Evolutionary conservation across 257 asterid species (phyloP), one percentile per base, ranked within the genome.

Genomic region (Nicotiana tabacum): DNA sequence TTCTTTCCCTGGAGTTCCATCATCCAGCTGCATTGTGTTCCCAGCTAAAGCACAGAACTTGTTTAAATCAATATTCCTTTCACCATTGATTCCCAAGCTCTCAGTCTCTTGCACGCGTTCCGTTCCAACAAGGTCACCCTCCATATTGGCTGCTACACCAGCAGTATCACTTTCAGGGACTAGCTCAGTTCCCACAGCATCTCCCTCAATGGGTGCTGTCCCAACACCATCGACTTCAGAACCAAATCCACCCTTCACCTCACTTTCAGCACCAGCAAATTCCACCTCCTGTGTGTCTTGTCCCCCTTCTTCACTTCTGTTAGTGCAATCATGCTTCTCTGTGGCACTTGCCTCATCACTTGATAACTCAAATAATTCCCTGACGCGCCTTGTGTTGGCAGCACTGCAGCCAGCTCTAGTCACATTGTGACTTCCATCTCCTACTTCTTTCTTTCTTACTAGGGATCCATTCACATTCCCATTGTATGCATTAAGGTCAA

Each of bases 261-360:
- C 82, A 61, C 32, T 86, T 83, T 87, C 91, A 16, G 83, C 80
- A 37, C 96, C 83, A 0, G 83, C 83, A 85, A 88, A 89, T 80
- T 93, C 97, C 33, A 96, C 94, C 85, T 96, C 98, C 84, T 96
- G 98, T 17, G 99, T 94, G 87, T 92, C 97, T 68, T 87, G 87
- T 9, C 82, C 90, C 11, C 89, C 85, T 66, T 87, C 94, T 66
- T 84, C 94, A 87, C 69, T 88, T 89, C 86, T 92, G 84, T 90
- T 79, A 30, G 82, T 86, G 88, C 98, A 92, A 66, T 92, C 95
- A 66, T 95, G 95, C 90, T 90, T 92, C 88, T 94, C 95, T 0
- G 98, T 92, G 62, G 84, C 88, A 77, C 99, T 95, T 46, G 90
- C 92, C 83, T 90, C 97, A 64, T 96, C 97, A 84, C 92, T 87